phyloP scores from a whole-genome alignment of 177 flowering plant genomes.

The Vitis hybrid region DNA sequence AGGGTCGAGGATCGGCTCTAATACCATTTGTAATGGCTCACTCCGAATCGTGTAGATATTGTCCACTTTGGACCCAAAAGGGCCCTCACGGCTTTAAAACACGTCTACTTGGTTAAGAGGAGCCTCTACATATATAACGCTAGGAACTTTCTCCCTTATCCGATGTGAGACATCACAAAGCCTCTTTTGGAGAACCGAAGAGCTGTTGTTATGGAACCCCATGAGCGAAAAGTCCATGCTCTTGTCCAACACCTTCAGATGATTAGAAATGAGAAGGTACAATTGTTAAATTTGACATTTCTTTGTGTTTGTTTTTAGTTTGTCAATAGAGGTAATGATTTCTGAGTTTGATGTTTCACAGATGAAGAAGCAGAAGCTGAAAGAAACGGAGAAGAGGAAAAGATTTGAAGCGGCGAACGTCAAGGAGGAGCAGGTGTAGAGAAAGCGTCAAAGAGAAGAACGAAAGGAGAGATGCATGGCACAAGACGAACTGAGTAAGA shows the following conservation, averaged over 20 bases:
- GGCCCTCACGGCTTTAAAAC: too few relatives aligned
- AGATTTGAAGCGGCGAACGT: constrained; percentile 46
- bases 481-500: constrained; percentile 70
- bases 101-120: too few relatives aligned
- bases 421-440: constrained; percentile 58
- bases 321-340: too few relatives aligned
- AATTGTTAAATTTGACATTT: neutral
- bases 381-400: constrained; percentile 63
- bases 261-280: constrained; percentile 66
- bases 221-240: constrained; percentile 53
- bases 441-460: constrained; percentile 81
- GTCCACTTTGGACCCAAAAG: too few relatives aligned
- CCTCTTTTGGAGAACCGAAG: constrained; percentile 53
- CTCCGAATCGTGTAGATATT: too few relatives aligned
- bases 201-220: constrained; percentile 84
- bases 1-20: too few relatives aligned
- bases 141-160: too few relatives aligned
- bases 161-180: neutral
- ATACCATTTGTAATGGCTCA: too few relatives aligned
- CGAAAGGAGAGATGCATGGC: constrained; percentile 55
- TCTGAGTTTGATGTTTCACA: constrained; percentile 20
- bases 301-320: neutral
- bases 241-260: constrained; percentile 68
- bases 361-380: constrained; percentile 66
- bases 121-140: too few relatives aligned